Evolutionary conservation across 495 filamentous ascomycete genomes (phyloP), one percentile per base, ranked within the genome.

Genomic region (Aspergillus mulundensis): DNA sequence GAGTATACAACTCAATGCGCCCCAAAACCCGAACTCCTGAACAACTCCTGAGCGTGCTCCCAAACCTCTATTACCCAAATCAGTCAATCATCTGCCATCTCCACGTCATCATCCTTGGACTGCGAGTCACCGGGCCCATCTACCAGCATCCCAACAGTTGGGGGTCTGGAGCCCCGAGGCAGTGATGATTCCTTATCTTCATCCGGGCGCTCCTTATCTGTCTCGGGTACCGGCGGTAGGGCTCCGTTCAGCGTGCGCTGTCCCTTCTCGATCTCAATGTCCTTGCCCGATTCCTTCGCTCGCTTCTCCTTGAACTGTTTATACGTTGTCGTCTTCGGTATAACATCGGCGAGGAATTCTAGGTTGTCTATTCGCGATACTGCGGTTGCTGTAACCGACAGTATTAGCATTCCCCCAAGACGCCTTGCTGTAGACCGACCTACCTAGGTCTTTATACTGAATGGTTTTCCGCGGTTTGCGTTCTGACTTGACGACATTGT

Each of bases 391-490:
- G 57, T 53, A 46, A 38, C 34, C 12, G 15, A 4, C 30, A 4
- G n/a, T 7, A 34, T 58, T 23, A 63, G 50, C 32, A 53, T 40
- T 15, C 39, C 8, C 21, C 19, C 45, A 38, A 20, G 53, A 40
- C 14, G 15, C 34, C 24, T 23, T 50, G 6, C 58, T 23, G 16
- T 21, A n/a, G 44, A 24, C 47, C 34, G 30, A 62, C 68, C 24
- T 71, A 92, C 88, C 86, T 15, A 97, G 77, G 70, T 98, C 94
- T 69, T 88, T 91, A 79, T 98, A 98, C 70, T 97, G 95, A 60
- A 98, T 86, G 54, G 92, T 96, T 60, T 93, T 86, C 38, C 94
- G 82, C 24, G 92, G 93, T 70, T 97, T 97, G 53, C 87, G 80
- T 68, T 97, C 94, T 5, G 89, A 81, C 58, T 91, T 91, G 55